A percentile compares a stretch with the other conserved stretches of the same genome.
phyloP scores from a whole-genome alignment of 495 filamentous ascomycete genomes.

The Poronia punctata region DNA sequence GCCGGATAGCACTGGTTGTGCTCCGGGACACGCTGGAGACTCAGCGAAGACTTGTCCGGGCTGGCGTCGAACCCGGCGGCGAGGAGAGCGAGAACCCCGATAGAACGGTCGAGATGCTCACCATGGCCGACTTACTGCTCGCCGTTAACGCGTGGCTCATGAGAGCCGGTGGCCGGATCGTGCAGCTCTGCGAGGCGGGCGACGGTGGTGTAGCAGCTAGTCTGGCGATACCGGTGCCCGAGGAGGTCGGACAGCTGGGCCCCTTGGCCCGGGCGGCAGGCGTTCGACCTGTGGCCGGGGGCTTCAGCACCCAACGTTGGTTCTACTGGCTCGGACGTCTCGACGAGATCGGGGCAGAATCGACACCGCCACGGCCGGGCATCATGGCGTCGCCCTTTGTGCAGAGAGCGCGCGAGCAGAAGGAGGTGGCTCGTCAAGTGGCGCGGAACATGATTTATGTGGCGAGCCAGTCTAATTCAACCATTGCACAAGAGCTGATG shows the following conservation, averaged over 20 bases:
- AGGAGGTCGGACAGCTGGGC: constrained; percentile 7
- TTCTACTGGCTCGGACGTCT: constrained; percentile 16
- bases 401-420: constrained; percentile 3
- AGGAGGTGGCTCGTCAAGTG: constrained; percentile 10
- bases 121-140: constrained; percentile 12
- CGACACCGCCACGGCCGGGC: background rate
- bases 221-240: constrained; percentile 6
- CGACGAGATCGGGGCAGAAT: constrained; percentile 14
- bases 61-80: constrained; percentile 5
- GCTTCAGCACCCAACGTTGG: constrained; percentile 16
- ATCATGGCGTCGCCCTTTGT: constrained; percentile 3
- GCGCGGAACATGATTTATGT: constrained; percentile 12
- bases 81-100: constrained; percentile 11
- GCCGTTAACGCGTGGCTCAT: constrained; percentile 12
- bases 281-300: constrained; percentile 1
- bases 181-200: constrained; percentile 13
- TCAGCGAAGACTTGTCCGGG: constrained; percentile 6
- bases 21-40: constrained; percentile 14
- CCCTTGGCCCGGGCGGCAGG: constrained; percentile 9
- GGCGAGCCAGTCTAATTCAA: constrained; percentile 9
- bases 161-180: constrained; percentile 10
- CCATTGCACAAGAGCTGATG: constrained; percentile 7
- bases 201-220: background rate
- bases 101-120: constrained; percentile 10
- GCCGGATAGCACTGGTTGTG: constrained; percentile 15